Percentiles rank a stretch among this genome's conserved stretches.
Conservation (phyloP, 1,139 yeast species). For the Yamadazyma epiphylla region DNA sequence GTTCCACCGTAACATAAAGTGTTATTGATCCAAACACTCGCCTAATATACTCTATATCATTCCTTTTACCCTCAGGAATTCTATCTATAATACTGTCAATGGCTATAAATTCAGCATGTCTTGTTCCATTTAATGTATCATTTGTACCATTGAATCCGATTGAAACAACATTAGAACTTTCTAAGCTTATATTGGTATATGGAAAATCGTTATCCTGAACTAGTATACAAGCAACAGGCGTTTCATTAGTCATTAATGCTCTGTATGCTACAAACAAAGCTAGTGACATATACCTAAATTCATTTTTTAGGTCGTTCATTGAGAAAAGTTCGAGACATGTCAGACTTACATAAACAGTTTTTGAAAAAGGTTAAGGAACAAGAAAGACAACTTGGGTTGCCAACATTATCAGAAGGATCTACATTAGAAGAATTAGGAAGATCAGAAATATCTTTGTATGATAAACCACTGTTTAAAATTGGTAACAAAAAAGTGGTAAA, state of each 20-base stretch:
- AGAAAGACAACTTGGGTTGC: constrained; percentile 34
- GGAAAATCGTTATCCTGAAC: constrained; percentile 28
- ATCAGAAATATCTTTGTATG: not conserved
- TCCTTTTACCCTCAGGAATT: constrained; percentile 12
- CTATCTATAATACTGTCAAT: constrained; percentile 48
- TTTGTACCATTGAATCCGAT: constrained; percentile 90
- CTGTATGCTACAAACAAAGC: constrained; percentile 40
- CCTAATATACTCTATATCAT: constrained; percentile 14
- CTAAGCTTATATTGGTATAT: not conserved
- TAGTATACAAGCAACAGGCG: constrained; percentile 68
- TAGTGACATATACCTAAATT: constrained; percentile 34
- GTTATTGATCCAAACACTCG: constrained; percentile 47
- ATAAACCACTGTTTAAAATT: not conserved
- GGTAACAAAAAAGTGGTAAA: constrained; percentile 3
- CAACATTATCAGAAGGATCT: constrained; percentile 25
- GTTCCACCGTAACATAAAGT: constrained; percentile 93
- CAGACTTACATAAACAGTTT: constrained; percentile 40
- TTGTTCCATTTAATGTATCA: constrained; percentile 73
- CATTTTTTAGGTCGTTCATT: constrained; percentile 12
- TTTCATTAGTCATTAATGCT: constrained; percentile 54
- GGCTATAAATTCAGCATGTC: constrained; percentile 91
- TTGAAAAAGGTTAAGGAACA: constrained; percentile 36
- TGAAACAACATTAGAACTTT: constrained; percentile 60
- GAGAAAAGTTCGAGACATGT: constrained; percentile 22
- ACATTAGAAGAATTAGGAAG: not conserved